These are phyloP conservation scores for Aquilaria yunnanensis DNA, from an alignment of 345 rosid species.

Conservation along the genomic window DNA sequence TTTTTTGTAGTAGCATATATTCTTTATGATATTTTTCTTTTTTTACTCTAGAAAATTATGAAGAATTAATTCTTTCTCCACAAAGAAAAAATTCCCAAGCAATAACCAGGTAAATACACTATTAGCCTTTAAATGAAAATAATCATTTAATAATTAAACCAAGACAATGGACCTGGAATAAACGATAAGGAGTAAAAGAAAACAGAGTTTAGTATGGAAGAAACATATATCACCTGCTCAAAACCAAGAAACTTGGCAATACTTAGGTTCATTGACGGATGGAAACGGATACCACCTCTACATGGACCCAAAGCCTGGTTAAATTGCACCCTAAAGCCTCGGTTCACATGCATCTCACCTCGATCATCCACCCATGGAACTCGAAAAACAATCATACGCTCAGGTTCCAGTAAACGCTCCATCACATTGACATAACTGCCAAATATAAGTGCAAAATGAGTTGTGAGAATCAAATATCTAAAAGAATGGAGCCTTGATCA, in stretches of 20 bases:
- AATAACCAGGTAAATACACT: not conserved
- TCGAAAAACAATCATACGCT: conserved; percentile 85
- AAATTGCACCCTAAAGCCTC: conserved; percentile 95
- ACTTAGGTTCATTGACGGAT: conserved; percentile 86
- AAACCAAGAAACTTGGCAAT: conserved; percentile 91
- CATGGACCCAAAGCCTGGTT: conserved; percentile 95
- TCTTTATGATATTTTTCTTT: too few species aligned
- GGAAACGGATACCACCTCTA: conserved; percentile 95
- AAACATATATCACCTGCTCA: conserved; percentile 65
- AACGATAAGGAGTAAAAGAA: conserved; percentile 7
- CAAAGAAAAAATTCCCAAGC: too few species aligned
- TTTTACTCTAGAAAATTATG: too few species aligned
- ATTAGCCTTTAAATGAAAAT: not conserved
- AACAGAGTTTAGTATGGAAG: conserved; percentile 8
- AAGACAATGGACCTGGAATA: conserved; percentile 8
- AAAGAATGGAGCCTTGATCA: conserved; percentile 19
- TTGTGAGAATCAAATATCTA: conserved; percentile 3
- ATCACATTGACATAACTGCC: conserved; percentile 89
- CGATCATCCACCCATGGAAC: conserved; percentile 99
- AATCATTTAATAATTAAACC: not conserved
- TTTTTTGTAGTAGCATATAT: too few species aligned
- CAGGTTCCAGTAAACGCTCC: conserved; percentile 96
- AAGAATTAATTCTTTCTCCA: too few species aligned
- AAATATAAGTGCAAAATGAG: conserved; percentile 21
- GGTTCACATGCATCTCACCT: conserved; percentile 94